Evolutionary conservation across 345 rosid species (phyloP), one percentile per base, ranked within the genome.

Genomic region (Turnera subulata): DNA sequence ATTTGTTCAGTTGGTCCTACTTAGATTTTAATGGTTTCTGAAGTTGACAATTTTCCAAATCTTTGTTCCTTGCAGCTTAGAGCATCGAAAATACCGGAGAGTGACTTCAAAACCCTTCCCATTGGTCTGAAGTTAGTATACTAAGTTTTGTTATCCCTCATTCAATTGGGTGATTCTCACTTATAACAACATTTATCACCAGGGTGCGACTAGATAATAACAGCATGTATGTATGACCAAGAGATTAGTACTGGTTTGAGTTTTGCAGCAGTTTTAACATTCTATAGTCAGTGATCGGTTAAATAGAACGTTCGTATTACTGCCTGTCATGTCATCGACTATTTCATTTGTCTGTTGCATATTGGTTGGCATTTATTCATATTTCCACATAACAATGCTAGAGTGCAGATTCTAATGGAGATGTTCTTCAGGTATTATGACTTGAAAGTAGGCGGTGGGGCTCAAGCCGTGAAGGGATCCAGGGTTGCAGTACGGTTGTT

Each of bases 401-500:
- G 33, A 12, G 61, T 25, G 39, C 38, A 45, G 67, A 38, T 60
- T 68, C 56, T 67, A 56, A 62, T 63, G 22, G 48, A 43, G 26
- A 24, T 33, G 9, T 67, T 60, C 57, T 71, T 54, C 68, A 92
- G 98, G 87, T 89, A 86, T 78, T 89, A 89, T 79, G 98, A 92
- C 74, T 45, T 92, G 62, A 92, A 84, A 70, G 95, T 86, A 43
- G 98, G 98, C 16, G 64, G 71, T 61, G 96, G 96, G 73, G 43
- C 71, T 25, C 70, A 80, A 67, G 96, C 98, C 38, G 84, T 68
- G 57, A 89, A 89, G 66, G 98, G 96, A 74, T 92, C 96, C 56
- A 77, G 95, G 82, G 95, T 92, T 80, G 98, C 98, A 84, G 95
- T 92, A 92, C 76, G 91, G 89, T 86, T 82, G 90, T 84, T 80